Evolutionary conservation across 768 basidiomycete genomes (phyloP).

Genomic region (Terana coerulea): DNA sequence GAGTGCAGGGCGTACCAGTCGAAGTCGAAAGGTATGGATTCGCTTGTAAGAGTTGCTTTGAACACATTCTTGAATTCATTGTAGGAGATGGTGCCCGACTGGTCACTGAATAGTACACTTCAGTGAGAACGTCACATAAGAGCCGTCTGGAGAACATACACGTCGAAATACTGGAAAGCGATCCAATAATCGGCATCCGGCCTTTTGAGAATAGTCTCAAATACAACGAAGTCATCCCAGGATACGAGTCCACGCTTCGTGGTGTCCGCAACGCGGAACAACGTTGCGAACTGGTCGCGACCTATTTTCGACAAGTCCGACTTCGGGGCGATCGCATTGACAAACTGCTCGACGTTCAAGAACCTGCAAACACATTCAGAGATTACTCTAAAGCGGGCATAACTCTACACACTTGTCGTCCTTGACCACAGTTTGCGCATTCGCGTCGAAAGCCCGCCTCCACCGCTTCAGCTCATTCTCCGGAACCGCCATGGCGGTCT

Average conservation of each 20-base stretch:
- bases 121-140: conserved; percentile 1
- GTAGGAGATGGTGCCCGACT: conserved; percentile 88
- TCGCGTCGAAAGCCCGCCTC: conserved; percentile 82
- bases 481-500: conserved; percentile 63
- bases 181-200: conserved; percentile 98
- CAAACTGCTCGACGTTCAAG: conserved; percentile 83
- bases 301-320: conserved; percentile 84
- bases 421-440: conserved; percentile 67
- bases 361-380: conserved; percentile 51
- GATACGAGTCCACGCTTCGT: conserved; percentile 73
- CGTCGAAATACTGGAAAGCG: conserved; percentile 94
- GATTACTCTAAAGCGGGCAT: background rate
- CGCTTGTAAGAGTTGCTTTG: conserved; percentile 69
- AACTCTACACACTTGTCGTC: conserved; percentile 69
- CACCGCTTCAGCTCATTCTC: conserved; percentile 87
- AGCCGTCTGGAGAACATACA: conserved; percentile 47
- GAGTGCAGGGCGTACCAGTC: conserved; percentile 56
- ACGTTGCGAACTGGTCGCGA: conserved; percentile 82
- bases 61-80: conserved; percentile 95
- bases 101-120: conserved; percentile 51
- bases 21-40: conserved; percentile 92
- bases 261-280: conserved; percentile 86
- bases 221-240: conserved; percentile 96
- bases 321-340: conserved; percentile 90
- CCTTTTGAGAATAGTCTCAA: conserved; percentile 88